Evolutionary conservation across 441 rosid species (phyloP).

Genomic region (Capsella rubella): DNA sequence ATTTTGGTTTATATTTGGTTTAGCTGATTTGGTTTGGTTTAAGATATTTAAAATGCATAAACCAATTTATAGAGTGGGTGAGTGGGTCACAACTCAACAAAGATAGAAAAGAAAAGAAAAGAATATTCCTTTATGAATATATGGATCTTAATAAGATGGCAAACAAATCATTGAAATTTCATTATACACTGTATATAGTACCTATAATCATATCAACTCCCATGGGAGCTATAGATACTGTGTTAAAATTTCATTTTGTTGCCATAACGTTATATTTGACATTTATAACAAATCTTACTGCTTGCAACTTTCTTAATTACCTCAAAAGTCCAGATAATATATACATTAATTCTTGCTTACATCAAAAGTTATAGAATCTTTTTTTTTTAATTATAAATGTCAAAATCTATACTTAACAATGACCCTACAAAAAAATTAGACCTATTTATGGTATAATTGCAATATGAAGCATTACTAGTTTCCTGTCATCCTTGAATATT

Average conservation of each 20-base stretch:
- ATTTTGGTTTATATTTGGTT: not conserved
- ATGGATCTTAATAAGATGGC: not conserved
- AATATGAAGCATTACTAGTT: constrained; percentile 8
- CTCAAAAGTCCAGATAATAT: not conserved
- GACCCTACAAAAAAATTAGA: constrained; percentile 18
- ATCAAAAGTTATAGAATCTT: not conserved
- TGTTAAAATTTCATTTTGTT: too few species aligned
- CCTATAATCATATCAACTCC: not conserved
- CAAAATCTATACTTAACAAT: not conserved
- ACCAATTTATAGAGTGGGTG: constrained; percentile 6
- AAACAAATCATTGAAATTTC: not conserved
- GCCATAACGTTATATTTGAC: too few species aligned
- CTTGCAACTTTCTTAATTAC: not conserved
- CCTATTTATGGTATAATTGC: constrained; percentile 29
- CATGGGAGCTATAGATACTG: too few species aligned
- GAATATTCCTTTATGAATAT: constrained; percentile 29
- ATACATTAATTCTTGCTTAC: not conserved
- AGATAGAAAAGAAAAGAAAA: constrained; percentile 10
- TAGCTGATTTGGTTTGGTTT: not conserved
- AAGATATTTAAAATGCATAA: not conserved
- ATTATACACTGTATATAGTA: not conserved
- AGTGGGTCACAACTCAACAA: constrained; percentile 36
- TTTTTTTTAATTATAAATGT: not conserved
- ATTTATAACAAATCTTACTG: not conserved
- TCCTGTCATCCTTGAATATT: constrained; percentile 12